These are phyloP conservation scores for Fusarium tanahbumbuense DNA, from an alignment of 2,329 filamentous ascomycete species.

Conservation along the genomic window DNA sequence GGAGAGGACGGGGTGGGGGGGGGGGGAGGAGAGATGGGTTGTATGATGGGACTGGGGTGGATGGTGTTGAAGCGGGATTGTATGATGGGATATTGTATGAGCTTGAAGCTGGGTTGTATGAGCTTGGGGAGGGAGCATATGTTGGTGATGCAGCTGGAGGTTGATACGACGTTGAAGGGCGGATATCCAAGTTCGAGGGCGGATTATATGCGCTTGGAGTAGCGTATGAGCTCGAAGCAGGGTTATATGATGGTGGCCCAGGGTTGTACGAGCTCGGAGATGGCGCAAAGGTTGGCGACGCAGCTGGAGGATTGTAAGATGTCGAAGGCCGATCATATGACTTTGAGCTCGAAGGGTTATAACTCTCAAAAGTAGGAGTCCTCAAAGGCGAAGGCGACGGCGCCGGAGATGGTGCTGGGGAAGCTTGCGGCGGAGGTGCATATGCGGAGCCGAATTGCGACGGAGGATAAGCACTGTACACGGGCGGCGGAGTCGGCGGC, in stretches of 20 bases:
- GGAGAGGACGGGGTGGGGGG: too few relatives aligned
- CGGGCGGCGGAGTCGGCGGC: slow-evolving; percentile 22
- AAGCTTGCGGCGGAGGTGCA: not conserved
- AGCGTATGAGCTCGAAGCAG: too few relatives aligned
- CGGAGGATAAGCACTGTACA: slow-evolving; percentile 29
- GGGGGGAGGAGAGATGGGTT: too few relatives aligned
- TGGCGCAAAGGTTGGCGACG: too few relatives aligned
- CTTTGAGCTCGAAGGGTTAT: not conserved
- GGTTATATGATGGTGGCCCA: too few relatives aligned
- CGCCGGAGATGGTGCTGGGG: not conserved
- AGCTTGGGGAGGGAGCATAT: not conserved
- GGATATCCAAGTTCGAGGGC: not conserved
- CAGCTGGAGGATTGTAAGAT: not conserved
- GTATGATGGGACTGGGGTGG: too few relatives aligned
- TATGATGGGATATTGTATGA: not conserved
- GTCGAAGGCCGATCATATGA: not conserved
- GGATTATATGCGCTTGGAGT: not conserved
- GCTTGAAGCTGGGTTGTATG: not conserved
- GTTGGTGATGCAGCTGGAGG: not conserved
- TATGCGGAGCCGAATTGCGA: slow-evolving; percentile 5
- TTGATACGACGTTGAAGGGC: not conserved
- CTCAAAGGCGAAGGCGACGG: not conserved
- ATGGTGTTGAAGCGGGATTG: too few relatives aligned
- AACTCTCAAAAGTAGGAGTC: not conserved
- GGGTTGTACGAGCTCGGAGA: too few relatives aligned